Conservation (phyloP, 2,329 filamentous ascomycete genomes). For the Fusarium piperis region DNA sequence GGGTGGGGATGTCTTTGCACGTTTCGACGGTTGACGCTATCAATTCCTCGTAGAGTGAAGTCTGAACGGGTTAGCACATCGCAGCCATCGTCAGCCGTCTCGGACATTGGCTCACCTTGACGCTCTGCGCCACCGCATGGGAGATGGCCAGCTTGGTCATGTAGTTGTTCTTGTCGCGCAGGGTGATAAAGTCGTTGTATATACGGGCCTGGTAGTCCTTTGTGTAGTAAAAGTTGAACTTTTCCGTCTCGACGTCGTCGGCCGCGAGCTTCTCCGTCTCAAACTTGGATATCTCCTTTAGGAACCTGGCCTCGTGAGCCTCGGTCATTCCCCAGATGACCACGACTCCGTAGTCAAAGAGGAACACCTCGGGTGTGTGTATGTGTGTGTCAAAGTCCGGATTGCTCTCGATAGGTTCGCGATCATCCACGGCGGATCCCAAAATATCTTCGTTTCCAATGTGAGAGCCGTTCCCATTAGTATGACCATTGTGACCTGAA, state of each 20-base stretch:
- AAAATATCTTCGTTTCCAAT: conserved; percentile 47
- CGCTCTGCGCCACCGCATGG: conserved; percentile 93
- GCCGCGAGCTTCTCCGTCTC: conserved; percentile 88
- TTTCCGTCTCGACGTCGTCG: conserved; percentile 93
- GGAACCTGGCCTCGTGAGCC: conserved; percentile 87
- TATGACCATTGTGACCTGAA: conserved; percentile 33
- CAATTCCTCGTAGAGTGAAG: conserved; percentile 94
- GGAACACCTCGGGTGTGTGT: conserved; percentile 92
- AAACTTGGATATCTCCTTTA: conserved; percentile 94
- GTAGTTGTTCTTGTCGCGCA: conserved; percentile 94
- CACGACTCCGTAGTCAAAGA: conserved; percentile 97
- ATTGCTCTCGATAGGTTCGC: conserved; percentile 55
- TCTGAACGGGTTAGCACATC: conserved; percentile 60
- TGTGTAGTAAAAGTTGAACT: conserved; percentile 99
- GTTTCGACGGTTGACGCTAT: conserved; percentile 93
- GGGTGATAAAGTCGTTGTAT: conserved; percentile 98
- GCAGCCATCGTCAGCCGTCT: background rate
- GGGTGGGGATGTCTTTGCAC: conserved; percentile 90
- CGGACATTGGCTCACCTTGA: conserved; percentile 70
- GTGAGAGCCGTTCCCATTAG: conserved; percentile 39
- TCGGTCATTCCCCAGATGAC: conserved; percentile 98
- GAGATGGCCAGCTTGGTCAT: conserved; percentile 98
- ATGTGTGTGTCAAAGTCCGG: conserved; percentile 87
- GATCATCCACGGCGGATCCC: conserved; percentile 48
- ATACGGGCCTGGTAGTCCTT: conserved; percentile 97